Evolutionary conservation across 176 grass and related monocot species (phyloP), one percentile per base, ranked within the genome.

Genomic region (Pontederia paniculata): DNA sequence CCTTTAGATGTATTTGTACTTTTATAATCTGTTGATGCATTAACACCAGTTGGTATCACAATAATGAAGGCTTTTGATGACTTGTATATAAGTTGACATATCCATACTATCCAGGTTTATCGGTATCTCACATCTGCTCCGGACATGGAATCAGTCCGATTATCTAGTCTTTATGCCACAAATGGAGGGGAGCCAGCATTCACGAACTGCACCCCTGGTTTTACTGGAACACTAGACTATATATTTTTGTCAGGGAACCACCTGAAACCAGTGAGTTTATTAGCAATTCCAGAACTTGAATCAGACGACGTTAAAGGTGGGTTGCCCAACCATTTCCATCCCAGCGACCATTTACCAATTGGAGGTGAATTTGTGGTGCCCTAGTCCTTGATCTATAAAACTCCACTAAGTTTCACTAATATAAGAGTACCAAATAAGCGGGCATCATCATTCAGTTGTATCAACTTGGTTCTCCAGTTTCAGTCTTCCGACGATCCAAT

Each of bases 301-400:
- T 77, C 82, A 18, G 12, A 17, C 10, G 82, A 97, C 14, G 53
- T 90, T 19, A 25, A 64, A 59, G 93, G 93, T 44, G 83, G 93
- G 44, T 52, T 90, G 48, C 91, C 91, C 66, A 97, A 90, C 65
- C 74, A 65, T 44, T 64, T 74, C 44, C 86, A 90, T 74, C 86
- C 93, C 45, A 97, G 93, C 21, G 93, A 97, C 48, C 86, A 97
- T 68, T 62, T 97, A 66, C 83, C 93, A 47, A 88, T 97, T 23
- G 93, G 86, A 37, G 83, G 74, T 11, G 93, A 84, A 74, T 90
- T 97, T 55, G 17, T 58, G 52, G 71, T 89, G 22, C 49, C 28
- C 55, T 19, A 63, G 21, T 47, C 19, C 60, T 15, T 63, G 19
- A 47, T 48, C 45, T 46, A 15, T 63, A 18, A 52, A 20, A 56